Conservation (phyloP, 176 grass and related monocot genomes). For the Panicum miliaceum region DNA sequence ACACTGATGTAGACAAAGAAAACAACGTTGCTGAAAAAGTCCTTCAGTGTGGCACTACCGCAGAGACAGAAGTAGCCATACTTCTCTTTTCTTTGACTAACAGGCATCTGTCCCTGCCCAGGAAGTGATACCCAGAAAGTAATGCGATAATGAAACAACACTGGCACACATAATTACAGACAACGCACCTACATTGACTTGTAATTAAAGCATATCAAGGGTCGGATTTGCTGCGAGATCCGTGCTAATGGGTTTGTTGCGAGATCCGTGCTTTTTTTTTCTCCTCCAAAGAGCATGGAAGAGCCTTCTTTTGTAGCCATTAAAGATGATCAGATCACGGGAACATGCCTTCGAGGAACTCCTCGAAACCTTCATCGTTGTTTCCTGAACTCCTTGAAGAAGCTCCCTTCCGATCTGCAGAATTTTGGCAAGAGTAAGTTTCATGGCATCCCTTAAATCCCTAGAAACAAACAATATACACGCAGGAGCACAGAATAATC, state of each 20-base stretch:
- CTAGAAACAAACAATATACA: neutral
- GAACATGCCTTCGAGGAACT: conserved; percentile 87
- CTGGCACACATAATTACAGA: conserved; percentile 1
- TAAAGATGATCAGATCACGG: conserved; percentile 46
- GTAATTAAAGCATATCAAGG: neutral
- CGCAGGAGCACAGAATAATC: conserved; percentile 11
- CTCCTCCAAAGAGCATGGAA: neutral
- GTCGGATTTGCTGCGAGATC: neutral
- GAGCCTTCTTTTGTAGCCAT: neutral
- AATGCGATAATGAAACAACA: neutral
- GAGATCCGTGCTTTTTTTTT: neutral
- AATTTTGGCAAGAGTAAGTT: conserved; percentile 1
- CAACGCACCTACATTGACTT: neutral
- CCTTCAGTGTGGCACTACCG: too few species aligned
- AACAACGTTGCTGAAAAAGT: too few species aligned
- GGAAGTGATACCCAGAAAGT: neutral
- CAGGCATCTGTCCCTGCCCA: neutral
- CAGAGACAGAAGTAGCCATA: neutral
- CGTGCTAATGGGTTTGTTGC: neutral
- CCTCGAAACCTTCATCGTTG: conserved; percentile 67
- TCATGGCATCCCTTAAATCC: neutral
- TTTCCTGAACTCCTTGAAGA: conserved; percentile 20
- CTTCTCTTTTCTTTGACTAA: neutral
- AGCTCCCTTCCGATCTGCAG: conserved; percentile 46
- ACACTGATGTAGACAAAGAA: too few species aligned